Evolutionary conservation across 129 eudicot genomes (phyloP), one percentile per base, ranked within the genome.

Genomic region (Escallonia herrerae): DNA sequence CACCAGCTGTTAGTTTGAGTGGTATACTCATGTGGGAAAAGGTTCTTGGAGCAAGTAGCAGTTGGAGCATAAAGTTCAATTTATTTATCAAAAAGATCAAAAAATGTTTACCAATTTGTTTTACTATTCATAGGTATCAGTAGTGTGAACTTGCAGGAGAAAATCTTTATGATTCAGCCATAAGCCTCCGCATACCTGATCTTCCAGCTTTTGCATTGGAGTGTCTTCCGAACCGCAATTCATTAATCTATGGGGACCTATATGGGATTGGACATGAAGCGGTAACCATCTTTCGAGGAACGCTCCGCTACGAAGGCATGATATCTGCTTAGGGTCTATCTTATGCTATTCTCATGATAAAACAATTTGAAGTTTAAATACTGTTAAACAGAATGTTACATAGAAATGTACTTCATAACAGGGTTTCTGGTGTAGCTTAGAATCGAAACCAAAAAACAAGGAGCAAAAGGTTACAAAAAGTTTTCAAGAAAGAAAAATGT

Each of bases 161-260:
- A 46, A 60, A 71, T 63, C 86, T 94, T 55, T 94, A 89, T 80
- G 85, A 62, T 73, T 94, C 99, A 68, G 99, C 99, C 39, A 69
- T 72, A 75, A 82, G 72, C 60, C 72, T 84, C 55, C 84, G 95
- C 56, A 64, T 94, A 69, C 86, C 95, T 66, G 86, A 89, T 69
- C 83, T 89, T 76, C 99, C 99, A 66, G 99, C 99, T 76, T 89
- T 94, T 80, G 95, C 99, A 56, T 58, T 94, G 60, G 99, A 94
- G 73, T 87, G 89, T 40, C 90, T 93, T 56, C 99, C 99, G 10
- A 93, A 93, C 70, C 87, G 99, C 43, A 65, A 93, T 72, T 93
- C 99, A 60, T 82, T 93, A 62, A 76, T 77, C 14, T 93, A 93
- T 70, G 96, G 84, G 53, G 93, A 93, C 65, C 72, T 94, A 38